Percentiles rank a stretch among this genome's conserved stretches.
Evolutionary conservation across 2,329 filamentous ascomycete species (phyloP).

Genomic region (Diaporthe humulicola): DNA sequence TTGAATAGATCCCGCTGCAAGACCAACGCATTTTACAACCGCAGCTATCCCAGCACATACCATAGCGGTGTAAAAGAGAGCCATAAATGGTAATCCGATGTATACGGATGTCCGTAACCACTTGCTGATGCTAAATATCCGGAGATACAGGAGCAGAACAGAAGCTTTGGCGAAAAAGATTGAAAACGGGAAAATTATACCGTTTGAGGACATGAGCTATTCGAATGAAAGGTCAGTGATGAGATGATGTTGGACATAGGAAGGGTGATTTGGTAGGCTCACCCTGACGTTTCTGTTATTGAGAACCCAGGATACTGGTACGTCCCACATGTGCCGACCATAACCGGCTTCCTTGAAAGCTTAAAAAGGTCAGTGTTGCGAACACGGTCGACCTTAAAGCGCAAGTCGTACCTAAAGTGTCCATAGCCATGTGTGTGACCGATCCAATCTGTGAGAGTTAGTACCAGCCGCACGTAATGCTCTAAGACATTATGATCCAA

Average conservation of each 20-base stretch:
- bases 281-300: background rate
- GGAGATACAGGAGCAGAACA: constrained; percentile 18
- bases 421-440: background rate
- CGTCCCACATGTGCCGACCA: background rate
- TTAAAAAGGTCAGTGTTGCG: background rate
- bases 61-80: background rate
- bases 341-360: background rate
- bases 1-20: background rate
- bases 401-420: too few species aligned
- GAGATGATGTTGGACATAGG: background rate
- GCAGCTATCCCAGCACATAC: background rate
- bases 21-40: background rate
- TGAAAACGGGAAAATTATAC: background rate
- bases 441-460: background rate
- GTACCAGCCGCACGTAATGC: too few species aligned
- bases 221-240: background rate
- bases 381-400: background rate
- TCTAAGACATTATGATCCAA: too few species aligned
- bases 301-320: background rate
- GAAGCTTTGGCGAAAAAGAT: background rate
- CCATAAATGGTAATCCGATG: background rate
- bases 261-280: background rate
- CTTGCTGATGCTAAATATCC: background rate
- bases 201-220: background rate
- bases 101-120: background rate